Evolutionary conservation across 768 basidiomycete species (phyloP), one percentile per base, ranked within the genome.

Genomic region (Xerocomus spinulosus): DNA sequence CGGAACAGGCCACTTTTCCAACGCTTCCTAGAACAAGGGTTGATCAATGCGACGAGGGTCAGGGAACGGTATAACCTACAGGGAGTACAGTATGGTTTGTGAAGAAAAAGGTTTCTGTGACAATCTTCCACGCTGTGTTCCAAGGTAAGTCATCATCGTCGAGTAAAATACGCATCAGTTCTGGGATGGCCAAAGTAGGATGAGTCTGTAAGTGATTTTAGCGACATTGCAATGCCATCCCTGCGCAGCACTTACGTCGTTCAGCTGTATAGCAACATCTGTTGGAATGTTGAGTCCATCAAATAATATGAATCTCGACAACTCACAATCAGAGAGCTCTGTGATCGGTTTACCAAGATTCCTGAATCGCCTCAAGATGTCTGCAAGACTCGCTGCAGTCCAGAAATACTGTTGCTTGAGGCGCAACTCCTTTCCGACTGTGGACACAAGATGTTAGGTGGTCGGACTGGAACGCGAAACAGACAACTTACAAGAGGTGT

Each of bases 351-450:
- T 86, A 42, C 80, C 84, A 17, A 88, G 73, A 69, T 95, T 87
- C 76, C 87, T 93, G 80, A 93, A 98, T 42, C 95, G 83, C 46
- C 95, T 81, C 40, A 95, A 61, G 62, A 98, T 96, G 62, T 98
- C 95, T 40, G 81, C 79, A 40, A 93, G 75, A 64, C 84, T 86
- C 24, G 93, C 87, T 40, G 88, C 83, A 34, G 90, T 92, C 92
- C 92, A 87, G 72, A 96, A 90, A 70, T 94, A 94, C 71, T 99
- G 95, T 59, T 97, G 95, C 73, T 95, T 94, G 55, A 98, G 76
- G 46, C 95, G 83, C 20, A 91, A 70, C 63, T 91, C 89, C 60
- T 91, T 91, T 47, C 90, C 90, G 48, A 87, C 87, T 88, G 51
- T 20, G 51, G 34, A 40, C 10, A 15, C 46, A 35, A 44, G 9